Base-by-base conservation (phyloP, 2,329 filamentous ascomycete species). In the Colletotrichum kahawae region DNA sequence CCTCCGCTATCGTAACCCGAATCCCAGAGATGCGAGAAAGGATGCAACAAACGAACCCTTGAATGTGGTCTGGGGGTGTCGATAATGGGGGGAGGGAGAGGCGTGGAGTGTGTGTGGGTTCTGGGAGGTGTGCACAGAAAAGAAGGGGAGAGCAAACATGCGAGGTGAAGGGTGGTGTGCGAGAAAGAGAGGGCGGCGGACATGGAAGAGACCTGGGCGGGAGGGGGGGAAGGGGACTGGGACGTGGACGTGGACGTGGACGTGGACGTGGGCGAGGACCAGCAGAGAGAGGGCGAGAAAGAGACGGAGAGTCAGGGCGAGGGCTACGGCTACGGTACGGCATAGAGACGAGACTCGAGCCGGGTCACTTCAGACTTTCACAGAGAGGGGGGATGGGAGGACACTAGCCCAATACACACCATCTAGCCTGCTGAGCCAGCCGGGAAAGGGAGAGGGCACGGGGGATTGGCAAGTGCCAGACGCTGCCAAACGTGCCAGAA, bases 41-140 rank as follows among this genome's bases (percentile, higher is more conserved):
- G 74, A 76, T 74, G 70, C 75, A 74, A 77, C 59, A 63, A 76
- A 77, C 76, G 71, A 77, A 75, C 76, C 76, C 75, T 77, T 74
- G 76, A 74, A 70, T 75, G 75, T 73, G 68, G 76, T 74, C 70
- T 75, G 83, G 83, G 83, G 82, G 83, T 85, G 83, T 85, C 83
- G 83, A 84, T 85, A 85, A 84, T 84, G 82, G 80, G 81, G 70
- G 78, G 80, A 82, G 80, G 78, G 80, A 79, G 83, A 84, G 83
- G 83, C 81, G 83, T 84, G 83, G 82, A 84, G 81, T 77, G 78
- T 80, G 79, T 78, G 79, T 78, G 78, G 79, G 79, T 78, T 77
- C 76, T 78, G 77, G 77, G 78, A 78, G 78, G 79, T 78, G 79
- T 79, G 78, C 76, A 78, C 76, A 76, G 74, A 79, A 75, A 72